Evolutionary conservation across 225 moss, liverwort and hornwort genomes (phyloP), one percentile per base, ranked within the genome.

Genomic region (Pseudisothecium myosuroides): DNA sequence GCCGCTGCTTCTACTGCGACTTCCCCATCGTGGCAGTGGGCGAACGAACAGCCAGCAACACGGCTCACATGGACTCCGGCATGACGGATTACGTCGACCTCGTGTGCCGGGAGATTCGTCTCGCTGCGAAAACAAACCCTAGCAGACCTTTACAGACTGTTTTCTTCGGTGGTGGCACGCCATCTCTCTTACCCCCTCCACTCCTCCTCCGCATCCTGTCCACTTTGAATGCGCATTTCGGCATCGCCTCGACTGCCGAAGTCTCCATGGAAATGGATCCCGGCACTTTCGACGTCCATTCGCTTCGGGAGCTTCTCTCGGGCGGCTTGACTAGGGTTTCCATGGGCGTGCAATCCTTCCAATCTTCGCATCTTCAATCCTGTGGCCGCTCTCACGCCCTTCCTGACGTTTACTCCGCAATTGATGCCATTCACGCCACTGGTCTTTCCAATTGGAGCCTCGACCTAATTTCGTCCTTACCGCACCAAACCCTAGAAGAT

Each of bases 241-340:
- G 94, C 50, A 75, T 97, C 27, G 92, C 87, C 50, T 58, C 90
- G 14, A 90, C 92, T 62, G 98, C 96, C 37, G 98, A 99, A 68
- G 89, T 99, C 31, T 96, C 98, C 56, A 96, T 99, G 93, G 98
- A 99, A 91, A 96, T 99, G 96, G 98, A 99, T 84, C 97, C 98
- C 17, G 98, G 98, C 66, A 97, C 98, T 11, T 99, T 99, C 60
- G 96, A 96, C 62, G 72, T 86, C 69, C 88, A 86, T 26, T 94
- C 95, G 67, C 87, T 99, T 69, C 85, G 88, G 84, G 95, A 94
- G n/a, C 94, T 95, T 58, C 66, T 96, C 63, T 93, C 91, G n/a
- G 94, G 94, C 26, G 98, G 98, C 80, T 88, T 99, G 71, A 95
- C 93, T 3, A 90, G 98, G 85, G 92, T 97, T 36, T 99, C 98